Percentiles rank a stretch among this genome's conserved stretches.
phyloP scores from a whole-genome alignment of 805 yeast genomes.

The Candida piceae region DNA sequence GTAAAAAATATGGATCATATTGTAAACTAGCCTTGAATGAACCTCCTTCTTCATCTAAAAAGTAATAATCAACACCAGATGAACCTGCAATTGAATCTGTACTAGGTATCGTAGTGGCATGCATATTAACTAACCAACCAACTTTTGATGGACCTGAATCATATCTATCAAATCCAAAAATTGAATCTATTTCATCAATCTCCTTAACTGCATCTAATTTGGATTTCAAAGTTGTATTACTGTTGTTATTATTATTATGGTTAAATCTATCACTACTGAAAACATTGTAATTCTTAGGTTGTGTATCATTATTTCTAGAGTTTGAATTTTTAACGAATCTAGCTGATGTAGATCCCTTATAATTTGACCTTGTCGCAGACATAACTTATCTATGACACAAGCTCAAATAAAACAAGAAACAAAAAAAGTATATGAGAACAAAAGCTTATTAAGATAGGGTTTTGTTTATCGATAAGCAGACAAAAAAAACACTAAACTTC shows the following conservation, averaged over 20 bases:
- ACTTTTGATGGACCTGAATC: conserved; percentile 64
- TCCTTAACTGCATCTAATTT: conserved; percentile 51
- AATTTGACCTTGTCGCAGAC: conserved; percentile 6
- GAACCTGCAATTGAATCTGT: conserved; percentile 59
- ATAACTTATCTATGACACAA: neutral
- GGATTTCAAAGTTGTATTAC: too few species aligned
- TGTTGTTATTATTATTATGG: too few species aligned
- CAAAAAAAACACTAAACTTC: too few species aligned
- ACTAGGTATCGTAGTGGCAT: conserved; percentile 67
- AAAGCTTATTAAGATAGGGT: too few species aligned
- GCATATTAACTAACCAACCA: conserved; percentile 97
- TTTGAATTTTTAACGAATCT: conserved; percentile 23
- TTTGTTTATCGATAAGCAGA: too few species aligned
- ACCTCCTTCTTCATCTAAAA: conserved; percentile 95
- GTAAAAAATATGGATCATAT: conserved; percentile 82
- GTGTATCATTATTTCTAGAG: neutral
- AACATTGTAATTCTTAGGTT: conserved; percentile 3
- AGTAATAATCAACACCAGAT: conserved; percentile 91
- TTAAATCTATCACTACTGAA: conserved; percentile 6
- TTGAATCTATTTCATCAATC: conserved; percentile 64
- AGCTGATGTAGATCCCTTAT: conserved; percentile 22
- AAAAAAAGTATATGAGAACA: too few species aligned
- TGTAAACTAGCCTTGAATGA: conserved; percentile 80
- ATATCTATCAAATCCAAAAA: conserved; percentile 84
- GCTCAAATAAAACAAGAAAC: too few species aligned